Base-by-base conservation (phyloP, 2,329 filamentous ascomycete genomes). In the Penicillium sumatraense region DNA sequence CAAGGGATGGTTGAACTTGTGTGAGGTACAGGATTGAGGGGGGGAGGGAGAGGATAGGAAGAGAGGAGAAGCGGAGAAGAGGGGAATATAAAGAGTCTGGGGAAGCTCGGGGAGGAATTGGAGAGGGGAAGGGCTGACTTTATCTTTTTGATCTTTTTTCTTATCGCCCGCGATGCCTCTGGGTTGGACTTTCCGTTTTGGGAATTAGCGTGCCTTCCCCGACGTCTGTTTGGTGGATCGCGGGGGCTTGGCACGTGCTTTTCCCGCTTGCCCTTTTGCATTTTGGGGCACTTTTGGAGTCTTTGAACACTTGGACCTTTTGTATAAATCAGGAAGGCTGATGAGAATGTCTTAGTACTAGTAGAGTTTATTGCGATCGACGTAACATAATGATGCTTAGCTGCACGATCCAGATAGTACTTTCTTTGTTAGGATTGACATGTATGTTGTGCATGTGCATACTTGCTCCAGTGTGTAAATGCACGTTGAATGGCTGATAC, bases 131-230 rank as follows among this genome's bases (percentile, higher is more conserved):
- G 47, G 33, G 41, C 42, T 46, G 47, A 49, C 29, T 62, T 61
- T 59, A 59, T 46, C 54, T 38, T 5, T 55, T 11, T 18, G 26
- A 31, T 31, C 26, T 60, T 62, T 42, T 62, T 62, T 64, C 58
- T 46, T 46, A 49, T n/a, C 33, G 33, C 36, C 44, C 48, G 47
- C 46, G 54, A 55, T 23, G 4, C 47, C 58, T 54, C n/a, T 14
- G 29, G 69, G 62, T 45, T 69, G 69, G 57, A 71, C 69, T 48
- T 72, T 56, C 69, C 65, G 33, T 44, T 59, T 66, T 53, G 31
- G n/a, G 68, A 68, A 18, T 13, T 57, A 49, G 62, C 40, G 49
- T 26, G n/a, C 11, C 10, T 27, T n/a, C 23, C 13, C 40, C 23
- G n/a, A 24, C 10, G 38, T 20, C 10, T n/a, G n/a, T n/a, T n/a